Evolutionary conservation across 257 asterid genomes (phyloP).

Genomic region (Solanum habrochaites): DNA sequence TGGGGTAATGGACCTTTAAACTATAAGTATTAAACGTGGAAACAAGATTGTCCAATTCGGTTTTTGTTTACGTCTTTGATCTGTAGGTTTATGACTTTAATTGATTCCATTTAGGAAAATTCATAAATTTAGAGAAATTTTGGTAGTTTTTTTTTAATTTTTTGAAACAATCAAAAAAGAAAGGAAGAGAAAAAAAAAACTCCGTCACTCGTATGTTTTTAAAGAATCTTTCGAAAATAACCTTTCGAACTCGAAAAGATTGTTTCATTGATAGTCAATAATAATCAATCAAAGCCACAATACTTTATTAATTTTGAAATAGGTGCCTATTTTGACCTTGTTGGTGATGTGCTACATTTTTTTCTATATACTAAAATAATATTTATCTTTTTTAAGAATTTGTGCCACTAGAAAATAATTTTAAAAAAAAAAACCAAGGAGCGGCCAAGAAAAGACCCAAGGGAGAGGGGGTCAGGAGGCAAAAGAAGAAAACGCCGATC

Average conservation of each 20-base stretch:
- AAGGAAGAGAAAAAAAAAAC: neutral
- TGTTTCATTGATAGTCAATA: neutral
- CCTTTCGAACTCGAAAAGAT: fast-evolving
- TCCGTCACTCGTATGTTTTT: fast-evolving
- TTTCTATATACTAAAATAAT: neutral
- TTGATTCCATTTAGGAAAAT: too few species aligned
- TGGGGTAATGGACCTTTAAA: too few species aligned
- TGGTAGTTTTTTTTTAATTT: neutral
- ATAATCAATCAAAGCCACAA: neutral
- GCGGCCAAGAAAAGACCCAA: neutral
- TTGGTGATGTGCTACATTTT: neutral
- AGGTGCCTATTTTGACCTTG: neutral
- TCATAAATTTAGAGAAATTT: fast-evolving
- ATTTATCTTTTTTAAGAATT: neutral
- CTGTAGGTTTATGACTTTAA: too few species aligned
- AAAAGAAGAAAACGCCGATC: too few species aligned
- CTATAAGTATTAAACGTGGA: too few species aligned
- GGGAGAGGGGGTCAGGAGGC: too few species aligned
- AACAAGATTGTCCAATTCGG: too few species aligned
- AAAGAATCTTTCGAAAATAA: neutral
- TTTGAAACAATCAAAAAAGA: neutral
- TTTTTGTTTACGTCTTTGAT: too few species aligned
- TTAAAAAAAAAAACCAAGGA: neutral
- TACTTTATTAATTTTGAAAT: neutral
- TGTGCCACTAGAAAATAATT: neutral